Base-by-base conservation (phyloP, 345 rosid species). In the Bruguiera parviflora region DNA sequence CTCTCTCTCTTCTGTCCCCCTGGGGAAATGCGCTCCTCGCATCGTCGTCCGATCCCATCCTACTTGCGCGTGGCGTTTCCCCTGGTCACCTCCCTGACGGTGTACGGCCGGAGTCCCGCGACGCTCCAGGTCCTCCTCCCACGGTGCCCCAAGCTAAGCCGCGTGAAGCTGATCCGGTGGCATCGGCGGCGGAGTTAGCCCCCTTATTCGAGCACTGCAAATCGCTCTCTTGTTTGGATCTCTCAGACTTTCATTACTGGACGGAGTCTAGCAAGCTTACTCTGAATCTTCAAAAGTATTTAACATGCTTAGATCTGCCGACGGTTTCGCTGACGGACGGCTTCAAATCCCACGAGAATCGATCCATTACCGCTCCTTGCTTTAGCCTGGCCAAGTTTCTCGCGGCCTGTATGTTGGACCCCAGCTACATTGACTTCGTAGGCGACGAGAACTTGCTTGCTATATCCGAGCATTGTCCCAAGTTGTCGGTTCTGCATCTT, bases 191-290 rank as follows among this genome's bases (percentile, higher is more conserved):
- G 31, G 98, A 92, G 59, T 81, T 95, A 16, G 35, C 19, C 1
- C 79, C 84, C 0, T 59, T 92, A 24, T 84, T 92, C 68, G 79
- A 80, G 67, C 83, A 81, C 65, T 90, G 94, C 72, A 66, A 22
- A 20, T 68, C 37, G 6, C 81, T 95, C 2, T 67, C 66, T 8
- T 80, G 77, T 5, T 68, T 95, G 1, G 97, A 89, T 74, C 84
- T 92, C 55, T 92, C 98, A 8, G 71, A 31, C 33, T 95, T 95
- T 65, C 92, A 90, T 66, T 88, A 85, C 87, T 92, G 92, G 97
- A 85, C 96, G 2, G 99, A 95, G 66, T 81, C 37, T 86, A 92
- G 35, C 87, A 75, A 61, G 77, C 73, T 0, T 79, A 72, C 61
- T 83, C 92, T 6, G 64, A 67, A 3, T 78, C 77, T 3, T 82